Evolutionary conservation across 1,284 basidiomycete genomes (phyloP), one percentile per base, ranked within the genome.

Genomic region (Hypsizygus ulmarius): DNA sequence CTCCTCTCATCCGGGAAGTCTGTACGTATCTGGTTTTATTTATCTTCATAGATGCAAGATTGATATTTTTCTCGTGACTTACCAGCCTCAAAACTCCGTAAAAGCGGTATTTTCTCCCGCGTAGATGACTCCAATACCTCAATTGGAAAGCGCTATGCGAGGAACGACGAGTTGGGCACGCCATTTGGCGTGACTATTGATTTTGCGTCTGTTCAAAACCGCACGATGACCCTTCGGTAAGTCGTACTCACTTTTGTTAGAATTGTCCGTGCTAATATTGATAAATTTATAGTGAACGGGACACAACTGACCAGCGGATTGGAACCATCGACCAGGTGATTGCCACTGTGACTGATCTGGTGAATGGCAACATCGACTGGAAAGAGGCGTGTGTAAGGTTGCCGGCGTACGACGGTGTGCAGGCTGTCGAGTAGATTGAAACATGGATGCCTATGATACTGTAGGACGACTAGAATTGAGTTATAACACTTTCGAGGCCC

Each of bases 111-210:
- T 44, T 92, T 93, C 58, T 87, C 90, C 44, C 81, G 94, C 45
- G 94, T 98, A 2, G 96, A 99, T 68, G 95, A 98, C 69, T 97
- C 93, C 28, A 91, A 88, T 63, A 88, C 90, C 34, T 90, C 92
- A 4, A 98, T 99, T 64, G 97, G 96, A 44, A 93, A 93, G 74
- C 91, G 97, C 32, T 99, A 99, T 70, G 84, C 97, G 27, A 84
- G 97, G 54, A 99, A 98, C 72, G 96, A 99, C 72, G 97, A 99
- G 73, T 82, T 99, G 36, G 96, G 96, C 58, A 99, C 96, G 30
- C 96, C 96, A 2, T 99, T 90, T 65, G 96, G 96, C 45, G 79
- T 95, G 58, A 99, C 97, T 4, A 79, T 99, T 53, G 96, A 99
- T 72, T 99, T 99, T 75, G 96, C 95, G 19, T 95, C 91, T 48